Percentiles rank a stretch among this genome's conserved stretches.
Conservation (phyloP, 345 rosid species). For the Eucalyptus curtisii region DNA sequence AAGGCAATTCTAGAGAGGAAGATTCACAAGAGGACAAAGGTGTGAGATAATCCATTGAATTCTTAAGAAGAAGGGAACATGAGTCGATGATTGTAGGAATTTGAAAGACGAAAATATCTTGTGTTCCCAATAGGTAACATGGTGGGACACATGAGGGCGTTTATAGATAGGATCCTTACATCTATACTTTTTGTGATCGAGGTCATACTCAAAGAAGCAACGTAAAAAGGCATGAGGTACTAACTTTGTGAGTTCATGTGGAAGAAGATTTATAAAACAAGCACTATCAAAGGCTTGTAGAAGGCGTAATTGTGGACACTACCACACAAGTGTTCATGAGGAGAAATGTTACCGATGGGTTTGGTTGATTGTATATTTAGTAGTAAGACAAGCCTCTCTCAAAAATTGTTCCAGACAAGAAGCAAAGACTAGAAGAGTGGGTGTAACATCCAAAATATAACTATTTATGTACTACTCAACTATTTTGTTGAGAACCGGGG, state of each 20-base stretch:
- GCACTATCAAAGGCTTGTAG: neutral
- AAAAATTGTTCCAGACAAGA: neutral
- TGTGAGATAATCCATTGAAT: neutral
- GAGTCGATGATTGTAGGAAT: neutral
- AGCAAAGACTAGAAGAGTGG: neutral
- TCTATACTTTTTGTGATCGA: neutral
- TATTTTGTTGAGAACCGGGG: neutral
- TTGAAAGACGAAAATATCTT: neutral
- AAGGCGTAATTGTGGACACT: neutral
- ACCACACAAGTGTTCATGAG: neutral
- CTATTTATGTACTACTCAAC: neutral
- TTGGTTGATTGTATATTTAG: neutral
- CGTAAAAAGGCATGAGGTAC: neutral
- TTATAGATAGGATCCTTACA: neutral
- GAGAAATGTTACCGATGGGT: neutral
- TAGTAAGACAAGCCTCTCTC: neutral
- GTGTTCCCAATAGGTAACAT: neutral
- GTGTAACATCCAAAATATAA: neutral
- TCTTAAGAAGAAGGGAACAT: neutral
- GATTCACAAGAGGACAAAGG: neutral
- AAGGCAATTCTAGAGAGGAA: neutral
- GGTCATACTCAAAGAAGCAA: neutral
- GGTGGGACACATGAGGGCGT: neutral
- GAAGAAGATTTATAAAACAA: neutral
- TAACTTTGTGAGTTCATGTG: neutral